Base-by-base conservation (phyloP, 805 yeast species). In the Wickerhamomyces ciferrii region DNA sequence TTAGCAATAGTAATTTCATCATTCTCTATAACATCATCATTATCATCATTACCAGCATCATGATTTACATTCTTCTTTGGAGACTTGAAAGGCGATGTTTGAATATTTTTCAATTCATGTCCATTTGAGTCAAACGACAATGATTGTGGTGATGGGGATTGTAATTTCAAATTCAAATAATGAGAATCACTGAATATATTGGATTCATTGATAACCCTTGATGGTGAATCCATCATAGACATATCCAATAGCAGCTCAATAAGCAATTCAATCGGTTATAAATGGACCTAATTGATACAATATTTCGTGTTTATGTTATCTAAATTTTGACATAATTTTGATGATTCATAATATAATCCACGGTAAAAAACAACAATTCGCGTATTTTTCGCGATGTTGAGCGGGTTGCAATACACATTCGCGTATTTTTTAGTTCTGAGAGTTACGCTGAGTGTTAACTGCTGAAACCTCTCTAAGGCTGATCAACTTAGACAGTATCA, bases 71-170 rank as follows among this genome's bases (percentile, higher is more conserved):
- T 10, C 24, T 23, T 23, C 24, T 20, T 29, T 13, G 38, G 34
- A 14, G 42, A 39, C 32, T 23, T 24, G 15, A 15, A 21, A 21
- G 17, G 17, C 6, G 35, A 32, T 32, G 20, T 43, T 27, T 25
- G 39, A 19, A 8, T 40, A 37, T 39, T 39, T 24, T 27, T 42
- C 24, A 29, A 18, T 8, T 36, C 15, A 13, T 25, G 9, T 27
- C 6, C 14, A 9, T 20, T 35, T 4, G 27, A 23, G 10, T 48
- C 45, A 11, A 46, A 43, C 13, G 37, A 34, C 21, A 43, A 42
- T 17, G 58, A 57, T 3, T 53, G 46, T 1, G 60, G 56, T 1
- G 58, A 44, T 9, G 63, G 60, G 0, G 61, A 56, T 38, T 55
- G 56, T 20, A 57, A 32, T 27, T 57, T 59, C 40, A 58, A 43